phyloP scores from a whole-genome alignment of 495 filamentous ascomycete species.

The Penicillium cinerascens region DNA sequence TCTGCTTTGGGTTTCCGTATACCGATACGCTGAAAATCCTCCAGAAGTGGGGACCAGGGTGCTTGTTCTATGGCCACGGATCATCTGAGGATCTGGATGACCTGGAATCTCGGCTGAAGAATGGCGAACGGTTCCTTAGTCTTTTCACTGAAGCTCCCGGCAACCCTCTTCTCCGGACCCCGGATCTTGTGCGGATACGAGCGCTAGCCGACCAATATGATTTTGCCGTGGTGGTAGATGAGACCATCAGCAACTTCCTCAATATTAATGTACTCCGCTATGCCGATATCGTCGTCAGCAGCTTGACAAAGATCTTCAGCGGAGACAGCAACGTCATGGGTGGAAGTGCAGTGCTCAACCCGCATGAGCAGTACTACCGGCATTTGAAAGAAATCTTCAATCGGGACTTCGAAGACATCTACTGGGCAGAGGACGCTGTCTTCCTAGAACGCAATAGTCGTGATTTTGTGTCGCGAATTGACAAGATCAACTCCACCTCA shows the following conservation, averaged over 20 bases:
- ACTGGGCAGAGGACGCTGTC: constrained; percentile 89
- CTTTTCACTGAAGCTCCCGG: constrained; percentile 94
- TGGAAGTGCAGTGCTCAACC: constrained; percentile 83
- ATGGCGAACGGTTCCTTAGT: constrained; percentile 74
- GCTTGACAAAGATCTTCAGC: constrained; percentile 93
- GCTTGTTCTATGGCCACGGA: constrained; percentile 84
- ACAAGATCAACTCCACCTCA: constrained; percentile 81
- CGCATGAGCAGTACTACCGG: constrained; percentile 66
- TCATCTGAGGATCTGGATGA: constrained; percentile 81
- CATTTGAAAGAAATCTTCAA: constrained; percentile 59
- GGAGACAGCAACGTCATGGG: constrained; percentile 99
- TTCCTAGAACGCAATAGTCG: constrained; percentile 96
- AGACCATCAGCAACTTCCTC: constrained; percentile 93
- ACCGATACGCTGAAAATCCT: constrained; percentile 94
- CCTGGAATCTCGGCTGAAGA: constrained; percentile 65
- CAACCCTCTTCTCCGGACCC: constrained; percentile 83
- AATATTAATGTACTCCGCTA: constrained; percentile 89
- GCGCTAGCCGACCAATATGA: constrained; percentile 75
- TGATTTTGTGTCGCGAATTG: constrained; percentile 80
- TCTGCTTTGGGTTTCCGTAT: constrained; percentile 73
- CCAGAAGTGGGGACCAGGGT: constrained; percentile 90
- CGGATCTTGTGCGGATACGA: constrained; percentile 77
- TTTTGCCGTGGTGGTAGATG: constrained; percentile 90
- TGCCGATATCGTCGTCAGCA: constrained; percentile 89
- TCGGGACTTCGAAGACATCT: constrained; percentile 76